A percentile compares a stretch with the other conserved stretches of the same genome.
Conservation (phyloP, 345 rosid species). For the Abelmoschus esculentus region DNA sequence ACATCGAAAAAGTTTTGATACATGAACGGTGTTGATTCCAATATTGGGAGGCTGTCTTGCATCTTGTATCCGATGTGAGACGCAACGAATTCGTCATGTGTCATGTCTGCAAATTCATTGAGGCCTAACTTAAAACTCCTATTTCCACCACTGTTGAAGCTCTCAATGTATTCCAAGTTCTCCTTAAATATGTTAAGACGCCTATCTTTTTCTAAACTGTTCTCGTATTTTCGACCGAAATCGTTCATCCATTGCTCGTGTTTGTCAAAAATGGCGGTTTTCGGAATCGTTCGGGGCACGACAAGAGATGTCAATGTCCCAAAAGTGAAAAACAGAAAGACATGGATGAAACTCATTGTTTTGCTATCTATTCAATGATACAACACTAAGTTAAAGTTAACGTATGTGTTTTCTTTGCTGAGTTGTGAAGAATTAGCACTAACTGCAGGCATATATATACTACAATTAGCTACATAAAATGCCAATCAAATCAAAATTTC, state of each 20-base stretch:
- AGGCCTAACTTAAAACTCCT: too few species aligned
- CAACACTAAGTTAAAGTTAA: not conserved
- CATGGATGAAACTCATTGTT: not conserved
- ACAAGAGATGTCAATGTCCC: not conserved
- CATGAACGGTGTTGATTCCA: too few species aligned
- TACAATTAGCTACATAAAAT: too few species aligned
- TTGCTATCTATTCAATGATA: not conserved
- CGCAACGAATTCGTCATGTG: too few species aligned
- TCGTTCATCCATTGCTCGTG: not conserved
- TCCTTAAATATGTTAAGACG: not conserved
- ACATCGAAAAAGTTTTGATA: too few species aligned
- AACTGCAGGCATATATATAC: too few species aligned
- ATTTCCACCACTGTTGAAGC: too few species aligned
- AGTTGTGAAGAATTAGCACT: too few species aligned
- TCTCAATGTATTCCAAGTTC: not conserved
- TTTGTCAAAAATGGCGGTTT: not conserved
- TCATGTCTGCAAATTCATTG: too few species aligned
- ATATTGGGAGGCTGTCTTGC: too few species aligned
- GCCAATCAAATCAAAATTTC: too few species aligned
- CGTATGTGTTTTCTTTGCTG: not conserved
- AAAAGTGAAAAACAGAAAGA: not conserved
- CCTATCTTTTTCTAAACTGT: not conserved
- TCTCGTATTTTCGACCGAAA: not conserved
- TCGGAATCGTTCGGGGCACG: not conserved
- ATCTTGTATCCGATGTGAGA: not conserved